phyloP scores from a whole-genome alignment of 208 protist species.

The Crithidia fasciculata region DNA sequence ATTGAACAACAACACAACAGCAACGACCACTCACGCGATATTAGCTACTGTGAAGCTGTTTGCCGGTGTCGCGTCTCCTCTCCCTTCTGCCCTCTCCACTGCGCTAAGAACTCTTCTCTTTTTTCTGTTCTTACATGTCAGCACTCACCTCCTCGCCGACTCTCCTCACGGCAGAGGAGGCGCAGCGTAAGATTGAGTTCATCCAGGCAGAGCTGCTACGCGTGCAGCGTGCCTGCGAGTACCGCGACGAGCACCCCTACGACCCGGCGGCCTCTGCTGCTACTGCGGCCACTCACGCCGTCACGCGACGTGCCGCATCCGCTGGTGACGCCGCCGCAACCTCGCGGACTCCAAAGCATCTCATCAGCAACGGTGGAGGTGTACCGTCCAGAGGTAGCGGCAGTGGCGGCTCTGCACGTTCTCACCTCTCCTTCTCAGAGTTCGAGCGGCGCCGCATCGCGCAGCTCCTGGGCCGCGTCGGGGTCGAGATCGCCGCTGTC shows the following conservation, averaged over 20 bases:
- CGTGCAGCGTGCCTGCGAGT: constrained; percentile 46
- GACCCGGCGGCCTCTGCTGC: neutral
- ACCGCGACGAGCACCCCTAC: constrained; percentile 43
- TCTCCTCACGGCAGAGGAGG: constrained; percentile 20
- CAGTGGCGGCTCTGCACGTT: constrained; percentile 9
- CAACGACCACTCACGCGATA: too few species aligned
- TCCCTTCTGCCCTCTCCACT: neutral
- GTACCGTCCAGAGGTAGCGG: neutral
- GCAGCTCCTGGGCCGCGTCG: constrained; percentile 59
- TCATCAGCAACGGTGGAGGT: too few species aligned
- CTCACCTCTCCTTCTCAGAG: constrained; percentile 33
- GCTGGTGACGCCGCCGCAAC: neutral
- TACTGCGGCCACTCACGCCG: too few species aligned
- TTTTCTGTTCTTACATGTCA: neutral
- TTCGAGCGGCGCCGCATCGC: constrained; percentile 66
- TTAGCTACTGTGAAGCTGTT: neutral
- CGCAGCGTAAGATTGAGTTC: constrained; percentile 32
- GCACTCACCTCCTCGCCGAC: neutral
- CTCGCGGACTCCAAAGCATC: too few species aligned
- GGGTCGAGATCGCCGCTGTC: constrained; percentile 50
- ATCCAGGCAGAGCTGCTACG: constrained; percentile 45
- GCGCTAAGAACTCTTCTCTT: neutral
- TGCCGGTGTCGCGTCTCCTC: neutral
- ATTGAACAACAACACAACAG: neutral
- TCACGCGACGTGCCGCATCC: too few species aligned